These are phyloP conservation scores for Lepidium africanum DNA, from an alignment of 345 rosid genomes.

Conservation along the genomic window DNA sequence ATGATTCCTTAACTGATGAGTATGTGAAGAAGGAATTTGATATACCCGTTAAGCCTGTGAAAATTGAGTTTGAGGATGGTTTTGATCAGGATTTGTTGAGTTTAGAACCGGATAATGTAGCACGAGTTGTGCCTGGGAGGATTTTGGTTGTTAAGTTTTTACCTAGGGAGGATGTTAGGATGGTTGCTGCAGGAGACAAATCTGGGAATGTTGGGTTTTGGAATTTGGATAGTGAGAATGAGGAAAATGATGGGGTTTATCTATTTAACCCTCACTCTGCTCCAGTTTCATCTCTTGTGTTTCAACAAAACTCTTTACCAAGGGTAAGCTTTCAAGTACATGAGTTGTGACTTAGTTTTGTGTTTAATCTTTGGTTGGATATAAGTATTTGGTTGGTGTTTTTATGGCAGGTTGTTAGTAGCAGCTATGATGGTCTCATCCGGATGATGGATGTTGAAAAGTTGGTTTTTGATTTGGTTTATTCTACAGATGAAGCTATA, in stretches of 20 bases:
- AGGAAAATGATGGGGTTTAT: conserved; percentile 43
- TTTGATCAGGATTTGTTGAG: conserved; percentile 38
- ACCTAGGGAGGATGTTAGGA: conserved; percentile 46
- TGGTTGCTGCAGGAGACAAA: conserved; percentile 66
- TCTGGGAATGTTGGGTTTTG: conserved; percentile 66
- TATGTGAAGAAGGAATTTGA: conserved; percentile 15
- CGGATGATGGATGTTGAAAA: conserved; percentile 76
- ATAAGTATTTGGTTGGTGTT: neutral
- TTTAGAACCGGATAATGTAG: conserved; percentile 53
- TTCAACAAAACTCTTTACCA: conserved; percentile 44
- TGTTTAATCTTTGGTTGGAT: neutral
- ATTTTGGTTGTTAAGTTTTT: conserved; percentile 47
- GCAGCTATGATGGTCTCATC: conserved; percentile 67
- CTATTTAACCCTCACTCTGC: conserved; percentile 48
- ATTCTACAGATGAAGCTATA: conserved; percentile 42
- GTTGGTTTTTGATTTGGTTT: conserved; percentile 56
- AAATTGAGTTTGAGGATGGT: conserved; percentile 19
- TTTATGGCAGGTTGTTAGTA: conserved; percentile 45
- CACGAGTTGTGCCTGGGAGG: conserved; percentile 56
- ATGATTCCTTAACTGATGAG: neutral
- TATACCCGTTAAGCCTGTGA: conserved; percentile 19
- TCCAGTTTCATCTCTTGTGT: conserved; percentile 56
- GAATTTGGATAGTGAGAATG: conserved; percentile 43
- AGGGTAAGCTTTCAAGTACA: conserved; percentile 38
- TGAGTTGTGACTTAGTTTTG: neutral